These are phyloP conservation scores for Tulasnella sp. DNA, from an alignment of 768 basidiomycete genomes.

Conservation along the genomic window DNA sequence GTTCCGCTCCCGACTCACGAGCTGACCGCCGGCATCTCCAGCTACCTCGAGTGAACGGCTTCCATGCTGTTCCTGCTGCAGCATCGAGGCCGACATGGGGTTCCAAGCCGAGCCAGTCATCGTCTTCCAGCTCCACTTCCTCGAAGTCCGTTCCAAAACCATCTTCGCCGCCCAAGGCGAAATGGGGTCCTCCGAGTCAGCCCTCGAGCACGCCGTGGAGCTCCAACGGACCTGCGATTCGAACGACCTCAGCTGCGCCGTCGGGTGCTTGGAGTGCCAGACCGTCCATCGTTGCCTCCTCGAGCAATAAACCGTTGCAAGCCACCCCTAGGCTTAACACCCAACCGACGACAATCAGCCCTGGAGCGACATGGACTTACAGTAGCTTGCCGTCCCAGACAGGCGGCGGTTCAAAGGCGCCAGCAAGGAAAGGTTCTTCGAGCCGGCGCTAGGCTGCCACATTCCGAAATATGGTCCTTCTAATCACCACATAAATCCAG, in stretches of 20 bases:
- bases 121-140: neutral
- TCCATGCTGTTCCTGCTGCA: neutral
- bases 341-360: neutral
- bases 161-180: neutral
- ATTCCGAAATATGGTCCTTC: too few species aligned
- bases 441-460: neutral
- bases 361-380: neutral
- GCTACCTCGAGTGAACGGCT: neutral
- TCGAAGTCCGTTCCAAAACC: neutral
- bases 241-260: neutral
- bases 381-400: neutral
- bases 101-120: neutral
- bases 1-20: neutral
- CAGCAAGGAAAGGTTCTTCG: neutral
- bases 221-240: neutral
- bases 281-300: neutral
- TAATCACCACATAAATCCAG: too few species aligned
- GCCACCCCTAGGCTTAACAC: neutral
- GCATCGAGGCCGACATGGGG: neutral
- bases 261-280: neutral
- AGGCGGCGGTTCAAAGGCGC: neutral
- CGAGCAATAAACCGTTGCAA: neutral
- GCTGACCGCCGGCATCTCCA: neutral
- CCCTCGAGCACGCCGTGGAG: neutral
- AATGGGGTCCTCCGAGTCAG: neutral